A percentile compares a stretch with the other conserved stretches of the same genome.
Conservation (phyloP, 176 grass and related monocot species). For the Cenchrus fungigraminus region DNA sequence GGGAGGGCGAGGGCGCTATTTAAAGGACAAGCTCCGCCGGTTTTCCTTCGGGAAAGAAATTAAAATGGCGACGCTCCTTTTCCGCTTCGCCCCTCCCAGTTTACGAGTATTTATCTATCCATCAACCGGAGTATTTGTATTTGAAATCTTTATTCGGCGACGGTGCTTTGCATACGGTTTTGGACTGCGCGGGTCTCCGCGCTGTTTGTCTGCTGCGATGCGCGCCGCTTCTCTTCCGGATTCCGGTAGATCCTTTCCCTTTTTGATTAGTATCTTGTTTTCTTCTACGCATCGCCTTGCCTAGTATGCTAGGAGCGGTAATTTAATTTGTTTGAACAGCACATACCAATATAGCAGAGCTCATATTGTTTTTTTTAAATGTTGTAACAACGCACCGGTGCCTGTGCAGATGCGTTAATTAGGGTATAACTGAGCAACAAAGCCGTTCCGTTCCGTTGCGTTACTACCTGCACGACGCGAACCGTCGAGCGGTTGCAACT, state of each 20-base stretch:
- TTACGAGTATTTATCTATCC: background rate
- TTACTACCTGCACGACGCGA: background rate
- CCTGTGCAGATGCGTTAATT: background rate
- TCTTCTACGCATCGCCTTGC: background rate
- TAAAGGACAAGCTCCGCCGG: too few relatives aligned
- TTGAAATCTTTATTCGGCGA: background rate
- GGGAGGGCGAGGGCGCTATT: too few relatives aligned
- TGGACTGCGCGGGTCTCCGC: background rate
- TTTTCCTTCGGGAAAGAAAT: background rate
- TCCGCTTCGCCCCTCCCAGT: background rate
- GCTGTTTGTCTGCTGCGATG: too few relatives aligned
- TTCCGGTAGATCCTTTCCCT: background rate
- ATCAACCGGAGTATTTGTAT: too few relatives aligned
- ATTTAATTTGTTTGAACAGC: too few relatives aligned
- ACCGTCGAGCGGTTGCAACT: background rate
- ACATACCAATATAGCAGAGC: too few relatives aligned
- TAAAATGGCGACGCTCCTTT: background rate
- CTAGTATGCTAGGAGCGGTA: background rate
- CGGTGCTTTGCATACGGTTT: background rate
- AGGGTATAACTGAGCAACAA: background rate
- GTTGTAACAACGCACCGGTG: background rate
- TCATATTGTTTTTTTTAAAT: too few relatives aligned
- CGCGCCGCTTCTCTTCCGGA: too few relatives aligned
- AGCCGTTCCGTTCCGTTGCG: background rate
- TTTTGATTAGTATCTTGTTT: background rate